These are phyloP conservation scores for Angophora floribunda DNA, from an alignment of 345 rosid species.

Conservation along the genomic window DNA sequence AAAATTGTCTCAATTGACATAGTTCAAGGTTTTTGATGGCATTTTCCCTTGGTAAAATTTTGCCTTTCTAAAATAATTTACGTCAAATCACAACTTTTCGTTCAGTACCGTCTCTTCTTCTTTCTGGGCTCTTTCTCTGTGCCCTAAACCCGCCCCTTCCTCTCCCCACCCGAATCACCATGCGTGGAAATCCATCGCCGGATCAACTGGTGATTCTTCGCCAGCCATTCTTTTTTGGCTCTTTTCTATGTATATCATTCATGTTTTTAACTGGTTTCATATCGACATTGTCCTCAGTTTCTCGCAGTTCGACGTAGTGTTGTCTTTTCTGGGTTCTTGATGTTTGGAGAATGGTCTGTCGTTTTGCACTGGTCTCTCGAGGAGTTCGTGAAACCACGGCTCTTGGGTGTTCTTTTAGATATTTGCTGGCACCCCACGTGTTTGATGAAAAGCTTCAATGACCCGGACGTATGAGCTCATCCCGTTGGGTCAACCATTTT, in stretches of 20 bases:
- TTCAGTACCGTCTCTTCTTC: background rate
- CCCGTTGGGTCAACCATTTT: background rate
- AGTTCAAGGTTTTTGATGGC: too few relatives aligned
- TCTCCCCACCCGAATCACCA: background rate
- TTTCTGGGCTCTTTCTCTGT: background rate
- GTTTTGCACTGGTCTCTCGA: background rate
- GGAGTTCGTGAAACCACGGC: background rate
- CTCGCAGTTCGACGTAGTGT: background rate
- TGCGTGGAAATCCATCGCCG: background rate
- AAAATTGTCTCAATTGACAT: too few relatives aligned
- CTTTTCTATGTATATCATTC: background rate
- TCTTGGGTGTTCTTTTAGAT: background rate
- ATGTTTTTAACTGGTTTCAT: background rate
- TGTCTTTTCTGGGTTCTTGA: background rate
- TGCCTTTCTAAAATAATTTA: background rate
- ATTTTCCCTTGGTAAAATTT: too few relatives aligned
- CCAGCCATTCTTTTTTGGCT: background rate
- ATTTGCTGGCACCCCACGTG: background rate
- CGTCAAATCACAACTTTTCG: background rate
- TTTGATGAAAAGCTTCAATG: background rate
- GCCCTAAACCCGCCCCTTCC: background rate
- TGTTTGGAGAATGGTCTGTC: background rate
- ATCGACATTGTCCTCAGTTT: background rate
- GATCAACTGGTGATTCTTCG: background rate
- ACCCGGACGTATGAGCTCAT: background rate